A percentile compares a stretch with the other conserved stretches of the same genome.
Evolutionary conservation across 2,329 filamentous ascomycete species (phyloP).

Genomic region (Aureobasidium sp.): DNA sequence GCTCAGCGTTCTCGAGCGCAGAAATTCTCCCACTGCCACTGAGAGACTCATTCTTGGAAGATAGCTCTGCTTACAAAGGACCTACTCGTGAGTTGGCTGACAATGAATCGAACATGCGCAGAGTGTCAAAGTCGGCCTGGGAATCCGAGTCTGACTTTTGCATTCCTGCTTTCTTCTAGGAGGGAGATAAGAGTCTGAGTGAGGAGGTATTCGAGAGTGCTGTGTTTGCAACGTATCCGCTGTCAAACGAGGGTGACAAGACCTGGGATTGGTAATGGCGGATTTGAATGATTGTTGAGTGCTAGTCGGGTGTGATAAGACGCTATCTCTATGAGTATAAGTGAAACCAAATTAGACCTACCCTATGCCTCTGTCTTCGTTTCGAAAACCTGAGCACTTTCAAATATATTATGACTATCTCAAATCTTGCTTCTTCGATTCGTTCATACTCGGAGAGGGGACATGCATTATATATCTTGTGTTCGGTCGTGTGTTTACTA

Average conservation of each 20-base stretch:
- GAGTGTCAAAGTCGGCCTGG: neutral
- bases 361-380: neutral
- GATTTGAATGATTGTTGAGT: neutral
- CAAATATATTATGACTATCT: neutral
- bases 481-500: no score
- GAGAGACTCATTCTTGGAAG: neutral
- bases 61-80: neutral
- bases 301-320: neutral
- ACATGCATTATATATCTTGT: no score
- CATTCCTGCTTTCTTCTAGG: conserved; percentile 9
- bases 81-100: neutral
- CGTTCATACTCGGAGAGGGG: no score
- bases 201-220: conserved; percentile 1
- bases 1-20: neutral
- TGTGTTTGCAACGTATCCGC: neutral
- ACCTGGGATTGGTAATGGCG: neutral
- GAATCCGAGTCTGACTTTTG: conserved; percentile 2
- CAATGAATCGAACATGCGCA: neutral
- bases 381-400: neutral
- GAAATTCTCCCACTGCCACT: neutral
- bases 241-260: neutral
- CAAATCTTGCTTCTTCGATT: neutral
- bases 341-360: neutral
- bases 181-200: neutral
- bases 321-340: neutral